A percentile compares a stretch with the other conserved stretches of the same genome.
These are phyloP conservation scores for Blastomyces parvus DNA, from an alignment of 2,329 filamentous ascomycete genomes.

Conservation along the genomic window DNA sequence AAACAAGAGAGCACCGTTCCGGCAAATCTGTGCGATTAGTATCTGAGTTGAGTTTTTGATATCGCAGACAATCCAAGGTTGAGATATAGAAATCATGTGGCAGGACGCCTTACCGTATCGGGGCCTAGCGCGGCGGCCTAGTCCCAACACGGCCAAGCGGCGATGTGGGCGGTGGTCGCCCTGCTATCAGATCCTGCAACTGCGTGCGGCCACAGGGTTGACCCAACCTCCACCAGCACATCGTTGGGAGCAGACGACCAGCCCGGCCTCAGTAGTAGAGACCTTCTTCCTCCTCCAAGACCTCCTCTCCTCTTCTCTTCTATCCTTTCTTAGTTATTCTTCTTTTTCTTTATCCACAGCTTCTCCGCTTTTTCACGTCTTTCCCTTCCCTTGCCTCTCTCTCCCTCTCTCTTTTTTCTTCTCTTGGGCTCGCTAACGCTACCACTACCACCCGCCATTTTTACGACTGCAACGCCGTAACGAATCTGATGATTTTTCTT, in stretches of 20 bases:
- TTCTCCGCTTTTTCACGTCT: slow-evolving; percentile 11
- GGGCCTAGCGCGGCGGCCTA: neutral
- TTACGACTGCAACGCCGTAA: slow-evolving; percentile 29
- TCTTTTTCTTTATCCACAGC: slow-evolving; percentile 9
- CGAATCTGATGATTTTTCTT: slow-evolving; percentile 25
- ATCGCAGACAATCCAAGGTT: slow-evolving; percentile 2
- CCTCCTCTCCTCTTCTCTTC: neutral
- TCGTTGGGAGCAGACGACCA: neutral
- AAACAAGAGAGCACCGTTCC: too few relatives aligned
- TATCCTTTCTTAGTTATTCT: slow-evolving; percentile 5
- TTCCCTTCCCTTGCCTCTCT: slow-evolving; percentile 8
- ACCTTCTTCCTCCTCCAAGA: neutral
- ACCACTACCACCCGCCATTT: slow-evolving; percentile 18
- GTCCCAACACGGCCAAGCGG: neutral
- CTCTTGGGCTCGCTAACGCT: slow-evolving; percentile 13
- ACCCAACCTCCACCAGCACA: slow-evolving; percentile 1
- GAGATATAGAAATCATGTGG: slow-evolving; percentile 10
- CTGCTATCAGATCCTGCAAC: slow-evolving; percentile 10
- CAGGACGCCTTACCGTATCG: neutral
- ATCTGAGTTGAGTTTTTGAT: neutral
- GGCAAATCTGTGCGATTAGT: too few relatives aligned
- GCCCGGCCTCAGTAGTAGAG: neutral
- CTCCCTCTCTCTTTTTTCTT: slow-evolving; percentile 14
- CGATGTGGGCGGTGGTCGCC: neutral
- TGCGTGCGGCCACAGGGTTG: slow-evolving; percentile 4